Conservation (phyloP, 495 filamentous ascomycete genomes). For the Xylaria castorea region DNA sequence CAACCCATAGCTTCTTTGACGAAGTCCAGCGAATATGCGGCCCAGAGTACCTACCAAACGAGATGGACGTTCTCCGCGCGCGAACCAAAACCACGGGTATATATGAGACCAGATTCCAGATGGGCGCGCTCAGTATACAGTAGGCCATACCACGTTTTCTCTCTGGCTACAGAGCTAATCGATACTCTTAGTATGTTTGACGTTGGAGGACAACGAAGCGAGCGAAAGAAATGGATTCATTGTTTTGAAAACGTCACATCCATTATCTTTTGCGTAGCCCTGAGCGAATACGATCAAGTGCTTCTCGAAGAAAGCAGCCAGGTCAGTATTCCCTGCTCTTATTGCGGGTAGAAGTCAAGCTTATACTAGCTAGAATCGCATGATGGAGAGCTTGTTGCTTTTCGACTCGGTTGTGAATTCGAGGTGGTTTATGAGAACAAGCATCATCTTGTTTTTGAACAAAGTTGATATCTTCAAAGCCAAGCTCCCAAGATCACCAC, state of each 20-base stretch:
- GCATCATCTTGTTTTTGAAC: slow-evolving; percentile 97
- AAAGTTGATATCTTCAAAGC: slow-evolving; percentile 98
- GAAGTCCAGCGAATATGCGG: slow-evolving; percentile 86
- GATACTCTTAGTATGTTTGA: slow-evolving; percentile 85
- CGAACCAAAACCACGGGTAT: slow-evolving; percentile 99
- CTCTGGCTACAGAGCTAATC: slow-evolving; percentile 31
- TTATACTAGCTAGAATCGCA: slow-evolving; percentile 75
- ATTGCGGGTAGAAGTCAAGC: slow-evolving; percentile 29
- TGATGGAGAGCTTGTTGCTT: slow-evolving; percentile 98
- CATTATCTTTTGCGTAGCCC: slow-evolving; percentile 98
- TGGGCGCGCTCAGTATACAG: slow-evolving; percentile 99
- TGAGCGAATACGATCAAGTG: slow-evolving; percentile 98
- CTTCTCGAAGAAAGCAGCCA: slow-evolving; percentile 96
- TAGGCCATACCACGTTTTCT: slow-evolving; percentile 56
- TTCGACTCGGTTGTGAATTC: slow-evolving; percentile 99
- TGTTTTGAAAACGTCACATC: slow-evolving; percentile 99
- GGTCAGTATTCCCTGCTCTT: slow-evolving; percentile 55
- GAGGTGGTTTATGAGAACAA: slow-evolving; percentile 97
- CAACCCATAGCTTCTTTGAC: slow-evolving; percentile 81
- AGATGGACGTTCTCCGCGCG: slow-evolving; percentile 91
- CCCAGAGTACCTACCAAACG: slow-evolving; percentile 84
- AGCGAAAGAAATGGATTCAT: slow-evolving; percentile 99
- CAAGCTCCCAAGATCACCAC: slow-evolving; percentile 86
- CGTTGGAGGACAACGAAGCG: slow-evolving; percentile 94
- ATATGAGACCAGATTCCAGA: slow-evolving; percentile 96